Conservation (phyloP, 2,329 filamentous ascomycete genomes). For the Trichoderma lentiforme region DNA sequence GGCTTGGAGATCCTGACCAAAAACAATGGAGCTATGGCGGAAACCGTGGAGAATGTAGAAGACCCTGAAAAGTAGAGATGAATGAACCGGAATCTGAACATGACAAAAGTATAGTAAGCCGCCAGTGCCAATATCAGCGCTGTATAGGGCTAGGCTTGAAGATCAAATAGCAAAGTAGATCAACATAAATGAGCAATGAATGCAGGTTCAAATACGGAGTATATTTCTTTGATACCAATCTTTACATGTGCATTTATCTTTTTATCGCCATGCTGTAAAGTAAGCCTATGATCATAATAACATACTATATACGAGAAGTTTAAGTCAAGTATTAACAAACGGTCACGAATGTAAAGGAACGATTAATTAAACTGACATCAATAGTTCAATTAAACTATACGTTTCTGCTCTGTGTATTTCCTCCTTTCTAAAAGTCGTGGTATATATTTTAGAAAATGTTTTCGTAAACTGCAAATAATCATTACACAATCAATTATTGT, state of each 20-base stretch:
- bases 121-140: neutral
- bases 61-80: neutral
- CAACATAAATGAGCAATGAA: neutral
- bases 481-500: neutral
- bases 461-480: neutral
- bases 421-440: neutral
- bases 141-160: neutral
- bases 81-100: neutral
- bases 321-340: too few species aligned
- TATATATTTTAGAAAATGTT: neutral
- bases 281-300: too few species aligned
- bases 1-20: neutral
- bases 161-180: neutral
- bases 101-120: neutral
- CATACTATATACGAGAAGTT: accelerated
- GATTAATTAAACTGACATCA: too few species aligned
- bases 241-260: neutral
- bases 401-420: neutral
- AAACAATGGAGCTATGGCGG: neutral
- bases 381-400: neutral
- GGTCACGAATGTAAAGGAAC: too few species aligned
- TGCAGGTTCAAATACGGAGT: neutral
- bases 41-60: neutral
- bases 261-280: too few species aligned
- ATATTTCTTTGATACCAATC: neutral